These are phyloP conservation scores for Ceratocystis eucalypticola DNA, from an alignment of 2,329 filamentous ascomycete genomes.

Conservation along the genomic window DNA sequence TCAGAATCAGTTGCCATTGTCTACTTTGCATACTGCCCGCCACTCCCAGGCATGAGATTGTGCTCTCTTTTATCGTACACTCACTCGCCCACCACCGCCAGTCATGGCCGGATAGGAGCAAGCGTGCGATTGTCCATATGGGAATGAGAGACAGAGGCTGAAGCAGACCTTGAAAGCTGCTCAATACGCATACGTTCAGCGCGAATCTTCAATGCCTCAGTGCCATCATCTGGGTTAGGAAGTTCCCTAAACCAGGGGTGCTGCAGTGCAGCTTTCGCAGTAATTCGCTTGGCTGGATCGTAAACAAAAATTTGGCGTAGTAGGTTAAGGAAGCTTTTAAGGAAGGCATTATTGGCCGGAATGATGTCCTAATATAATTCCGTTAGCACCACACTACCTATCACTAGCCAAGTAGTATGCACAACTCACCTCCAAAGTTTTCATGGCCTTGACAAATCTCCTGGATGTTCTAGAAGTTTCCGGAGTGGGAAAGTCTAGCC, in stretches of 20 bases:
- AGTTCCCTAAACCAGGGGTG: conserved; percentile 56
- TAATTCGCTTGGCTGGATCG: conserved; percentile 51
- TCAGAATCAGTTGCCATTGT: not conserved
- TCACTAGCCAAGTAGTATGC: not conserved
- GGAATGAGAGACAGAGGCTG: conserved; percentile 1
- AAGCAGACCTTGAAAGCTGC: conserved; percentile 24
- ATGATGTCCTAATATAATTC: conserved; percentile 44
- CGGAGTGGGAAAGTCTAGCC: conserved; percentile 49
- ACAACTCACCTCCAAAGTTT: conserved; percentile 44
- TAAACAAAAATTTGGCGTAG: conserved; percentile 56
- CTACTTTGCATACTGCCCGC: not conserved
- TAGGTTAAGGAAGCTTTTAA: conserved; percentile 50
- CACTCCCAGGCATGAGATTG: not conserved
- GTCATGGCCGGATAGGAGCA: conserved; percentile 10
- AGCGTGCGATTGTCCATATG: conserved; percentile 9
- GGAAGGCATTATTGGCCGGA: conserved; percentile 44
- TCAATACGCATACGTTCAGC: conserved; percentile 37
- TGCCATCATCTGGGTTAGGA: conserved; percentile 51
- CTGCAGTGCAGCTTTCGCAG: conserved; percentile 50
- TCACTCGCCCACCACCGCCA: not conserved
- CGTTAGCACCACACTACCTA: conserved; percentile 20
- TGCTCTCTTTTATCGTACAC: not conserved
- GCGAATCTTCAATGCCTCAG: conserved; percentile 52
- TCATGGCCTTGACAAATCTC: conserved; percentile 61
- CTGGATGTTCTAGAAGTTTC: conserved; percentile 52